A percentile compares a stretch with the other conserved stretches of the same genome.
phyloP scores from a whole-genome alignment of 805 yeast species.

The Kurtzmaniella cleridarum region DNA sequence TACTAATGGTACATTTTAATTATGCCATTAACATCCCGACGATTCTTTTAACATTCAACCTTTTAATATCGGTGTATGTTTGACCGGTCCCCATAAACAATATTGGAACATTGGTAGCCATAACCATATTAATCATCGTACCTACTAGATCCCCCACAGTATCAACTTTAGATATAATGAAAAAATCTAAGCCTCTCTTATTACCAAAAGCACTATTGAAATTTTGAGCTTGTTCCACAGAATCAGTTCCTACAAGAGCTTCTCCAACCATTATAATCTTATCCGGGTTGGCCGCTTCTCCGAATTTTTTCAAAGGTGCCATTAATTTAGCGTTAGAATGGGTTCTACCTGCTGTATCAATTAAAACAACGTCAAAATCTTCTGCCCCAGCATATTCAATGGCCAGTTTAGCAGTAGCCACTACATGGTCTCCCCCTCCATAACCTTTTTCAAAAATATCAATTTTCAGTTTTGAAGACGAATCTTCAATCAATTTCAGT shows the following conservation, averaged over 20 bases:
- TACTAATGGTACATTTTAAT: too few species aligned
- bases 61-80: conserved; percentile 89
- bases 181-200: conserved; percentile 75
- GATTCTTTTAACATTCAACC: conserved; percentile 88
- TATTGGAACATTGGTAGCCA: conserved; percentile 92
- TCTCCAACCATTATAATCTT: conserved; percentile 98
- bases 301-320: conserved; percentile 94
- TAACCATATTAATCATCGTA: conserved; percentile 95
- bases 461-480: conserved; percentile 40
- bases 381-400: conserved; percentile 70
- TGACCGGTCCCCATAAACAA: conserved; percentile 96
- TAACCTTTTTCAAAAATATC: conserved; percentile 92
- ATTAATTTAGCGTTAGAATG: conserved; percentile 90
- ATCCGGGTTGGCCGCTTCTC: conserved; percentile 92
- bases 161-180: conserved; percentile 90
- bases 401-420: conserved; percentile 88
- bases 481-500: conserved; percentile 49
- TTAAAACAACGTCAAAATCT: conserved; percentile 75
- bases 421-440: conserved; percentile 93
- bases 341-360: conserved; percentile 97
- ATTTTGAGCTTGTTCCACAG: conserved; percentile 90
- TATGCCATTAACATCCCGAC: conserved; percentile 68
- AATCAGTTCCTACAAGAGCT: conserved; percentile 95
- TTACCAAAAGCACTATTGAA: conserved; percentile 92
- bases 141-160: conserved; percentile 97